Conservation (phyloP, 495 filamentous ascomycete genomes). For the Daldinia grandis region DNA sequence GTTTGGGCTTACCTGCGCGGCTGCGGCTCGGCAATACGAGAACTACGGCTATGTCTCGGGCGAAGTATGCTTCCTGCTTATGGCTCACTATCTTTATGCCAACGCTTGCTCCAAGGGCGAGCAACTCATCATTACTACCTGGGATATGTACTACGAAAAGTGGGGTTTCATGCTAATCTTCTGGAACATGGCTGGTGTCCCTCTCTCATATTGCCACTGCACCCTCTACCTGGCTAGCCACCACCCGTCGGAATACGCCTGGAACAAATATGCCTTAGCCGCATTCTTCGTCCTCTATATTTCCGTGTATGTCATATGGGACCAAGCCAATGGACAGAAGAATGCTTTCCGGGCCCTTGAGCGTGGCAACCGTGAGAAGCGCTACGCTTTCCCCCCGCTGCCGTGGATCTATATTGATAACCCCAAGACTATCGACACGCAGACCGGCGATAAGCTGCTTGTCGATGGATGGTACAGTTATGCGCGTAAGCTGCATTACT, state of each 20-base stretch:
- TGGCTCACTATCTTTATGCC: constrained; percentile 96
- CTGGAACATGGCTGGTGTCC: constrained; percentile 98
- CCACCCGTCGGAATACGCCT: constrained; percentile 80
- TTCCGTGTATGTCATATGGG: constrained; percentile 92
- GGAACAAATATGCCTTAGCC: constrained; percentile 72
- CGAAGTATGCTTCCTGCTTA: constrained; percentile 84
- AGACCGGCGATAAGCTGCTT: constrained; percentile 80
- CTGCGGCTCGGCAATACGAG: constrained; percentile 89
- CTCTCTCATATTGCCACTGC: constrained; percentile 96
- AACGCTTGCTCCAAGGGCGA: constrained; percentile 97
- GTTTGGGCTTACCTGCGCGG: constrained; percentile 76
- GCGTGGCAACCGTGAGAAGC: constrained; percentile 73
- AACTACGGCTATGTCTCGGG: constrained; percentile 88
- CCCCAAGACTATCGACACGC: constrained; percentile 83
- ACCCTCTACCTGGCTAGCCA: constrained; percentile 93
- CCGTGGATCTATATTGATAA: constrained; percentile 89
- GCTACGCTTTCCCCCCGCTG: constrained; percentile 91
- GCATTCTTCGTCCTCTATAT: constrained; percentile 77
- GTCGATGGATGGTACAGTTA: constrained; percentile 93
- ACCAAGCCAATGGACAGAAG: constrained; percentile 92
- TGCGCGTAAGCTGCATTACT: constrained; percentile 95
- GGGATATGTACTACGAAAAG: constrained; percentile 99
- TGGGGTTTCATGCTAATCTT: constrained; percentile 99
- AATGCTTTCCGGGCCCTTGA: constrained; percentile 89
- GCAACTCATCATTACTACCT: constrained; percentile 91